Evolutionary conservation across 2,329 filamentous ascomycete genomes (phyloP).

Genomic region (Ophiosphaerella herpotricha): DNA sequence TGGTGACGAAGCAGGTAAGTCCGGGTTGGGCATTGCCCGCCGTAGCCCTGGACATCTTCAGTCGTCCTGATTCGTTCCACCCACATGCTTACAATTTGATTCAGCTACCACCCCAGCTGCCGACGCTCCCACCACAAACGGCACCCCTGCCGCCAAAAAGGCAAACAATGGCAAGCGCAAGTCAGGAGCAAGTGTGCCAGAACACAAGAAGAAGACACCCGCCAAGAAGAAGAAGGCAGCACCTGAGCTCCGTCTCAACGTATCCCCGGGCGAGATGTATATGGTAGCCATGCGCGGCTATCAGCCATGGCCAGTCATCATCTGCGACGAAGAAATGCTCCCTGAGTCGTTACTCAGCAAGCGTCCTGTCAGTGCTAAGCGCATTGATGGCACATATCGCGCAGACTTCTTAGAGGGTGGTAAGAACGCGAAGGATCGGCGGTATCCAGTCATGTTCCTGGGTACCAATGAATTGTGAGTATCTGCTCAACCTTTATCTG

Average conservation of each 20-base stretch:
- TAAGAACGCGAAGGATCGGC: slow-evolving; percentile 82
- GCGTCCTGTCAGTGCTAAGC: slow-evolving; percentile 82
- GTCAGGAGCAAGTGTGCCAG: slow-evolving; percentile 67
- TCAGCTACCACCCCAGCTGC: slow-evolving; percentile 44
- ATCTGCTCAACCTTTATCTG: not conserved
- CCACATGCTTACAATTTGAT: slow-evolving; percentile 17
- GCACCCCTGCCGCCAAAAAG: slow-evolving; percentile 51
- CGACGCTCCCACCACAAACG: slow-evolving; percentile 52
- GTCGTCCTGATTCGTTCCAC: too few species aligned
- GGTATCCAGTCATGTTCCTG: slow-evolving; percentile 94
- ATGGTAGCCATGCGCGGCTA: slow-evolving; percentile 94
- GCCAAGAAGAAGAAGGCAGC: slow-evolving; percentile 84
- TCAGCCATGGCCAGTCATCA: slow-evolving; percentile 90
- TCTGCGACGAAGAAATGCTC: slow-evolving; percentile 94
- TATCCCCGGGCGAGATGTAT: slow-evolving; percentile 88
- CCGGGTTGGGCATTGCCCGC: not conserved
- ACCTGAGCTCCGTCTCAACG: slow-evolving; percentile 69
- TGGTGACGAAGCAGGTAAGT: slow-evolving; percentile 33
- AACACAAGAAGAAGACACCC: slow-evolving; percentile 72
- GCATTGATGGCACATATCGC: slow-evolving; percentile 82
- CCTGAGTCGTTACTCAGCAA: slow-evolving; percentile 75
- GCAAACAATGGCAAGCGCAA: slow-evolving; percentile 63
- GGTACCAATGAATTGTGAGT: slow-evolving; percentile 97
- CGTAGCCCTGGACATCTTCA: not conserved
- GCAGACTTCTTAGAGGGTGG: slow-evolving; percentile 87